A percentile compares a stretch with the other conserved stretches of the same genome.
These are phyloP conservation scores for Akanthomyces uredinophilus DNA, from an alignment of 2,329 filamentous ascomycete species.

Conservation along the genomic window DNA sequence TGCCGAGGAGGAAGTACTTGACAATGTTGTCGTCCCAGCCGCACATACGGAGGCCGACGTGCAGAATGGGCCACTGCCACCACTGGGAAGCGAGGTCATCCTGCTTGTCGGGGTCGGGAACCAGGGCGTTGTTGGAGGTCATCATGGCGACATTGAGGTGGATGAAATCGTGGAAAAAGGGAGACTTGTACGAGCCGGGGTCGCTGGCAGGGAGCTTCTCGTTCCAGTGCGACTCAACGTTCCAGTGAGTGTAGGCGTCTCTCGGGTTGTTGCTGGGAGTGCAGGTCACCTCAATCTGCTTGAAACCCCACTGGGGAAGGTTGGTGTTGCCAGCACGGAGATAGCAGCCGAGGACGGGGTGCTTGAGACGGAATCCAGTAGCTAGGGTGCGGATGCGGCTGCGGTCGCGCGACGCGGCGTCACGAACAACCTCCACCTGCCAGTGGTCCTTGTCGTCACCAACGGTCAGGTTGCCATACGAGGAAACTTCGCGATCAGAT, in stretches of 20 bases:
- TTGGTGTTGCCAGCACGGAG: slow-evolving; percentile 93
- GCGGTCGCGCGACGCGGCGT: slow-evolving; percentile 80
- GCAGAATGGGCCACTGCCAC: slow-evolving; percentile 97
- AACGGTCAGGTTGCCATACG: slow-evolving; percentile 90
- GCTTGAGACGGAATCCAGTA: slow-evolving; percentile 83
- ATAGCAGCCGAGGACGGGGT: slow-evolving; percentile 81
- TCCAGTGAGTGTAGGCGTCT: slow-evolving; percentile 98
- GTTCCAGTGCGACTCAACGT: slow-evolving; percentile 91
- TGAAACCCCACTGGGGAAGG: slow-evolving; percentile 98
- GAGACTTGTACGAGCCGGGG: slow-evolving; percentile 89
- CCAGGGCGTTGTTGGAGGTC: slow-evolving; percentile 98
- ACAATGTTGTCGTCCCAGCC: slow-evolving; percentile 93
- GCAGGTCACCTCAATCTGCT: slow-evolving; percentile 97
- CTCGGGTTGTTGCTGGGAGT: slow-evolving; percentile 86
- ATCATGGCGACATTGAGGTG: slow-evolving; percentile 99
- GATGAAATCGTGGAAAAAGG: slow-evolving; percentile 95
- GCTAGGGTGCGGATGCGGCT: slow-evolving; percentile 86
- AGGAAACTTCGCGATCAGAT: slow-evolving; percentile 86
- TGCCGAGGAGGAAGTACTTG: slow-evolving; percentile 98
- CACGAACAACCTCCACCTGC: slow-evolving; percentile 84
- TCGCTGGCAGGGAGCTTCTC: slow-evolving; percentile 86
- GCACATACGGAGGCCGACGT: slow-evolving; percentile 97
- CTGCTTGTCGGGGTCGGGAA: slow-evolving; percentile 97
- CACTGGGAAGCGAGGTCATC: slow-evolving; percentile 94
- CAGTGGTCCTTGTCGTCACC: slow-evolving; percentile 98